Percentiles rank a stretch among this genome's conserved stretches.
phyloP scores from a whole-genome alignment of 148 eudicot genomes.

The Gaultheria prostrata region DNA sequence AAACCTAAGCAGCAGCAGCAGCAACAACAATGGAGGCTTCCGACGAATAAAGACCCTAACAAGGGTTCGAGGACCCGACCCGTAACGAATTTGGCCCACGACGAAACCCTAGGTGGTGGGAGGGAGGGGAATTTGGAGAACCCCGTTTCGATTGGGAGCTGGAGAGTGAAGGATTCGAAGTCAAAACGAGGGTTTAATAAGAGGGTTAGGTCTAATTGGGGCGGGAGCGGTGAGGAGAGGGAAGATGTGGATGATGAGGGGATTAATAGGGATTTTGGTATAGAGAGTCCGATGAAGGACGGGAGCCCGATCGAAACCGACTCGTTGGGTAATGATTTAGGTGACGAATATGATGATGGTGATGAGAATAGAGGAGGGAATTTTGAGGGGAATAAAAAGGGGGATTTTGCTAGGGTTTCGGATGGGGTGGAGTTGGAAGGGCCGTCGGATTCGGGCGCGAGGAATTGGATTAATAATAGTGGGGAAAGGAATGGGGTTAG shows the following conservation, averaged over 20 bases:
- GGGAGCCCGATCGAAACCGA: conserved; percentile 33
- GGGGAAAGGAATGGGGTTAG: conserved; percentile 47
- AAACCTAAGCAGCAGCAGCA: conserved; percentile 28
- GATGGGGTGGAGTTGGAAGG: conserved; percentile 38
- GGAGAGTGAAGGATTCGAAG: conserved; percentile 18
- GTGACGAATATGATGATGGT: neutral
- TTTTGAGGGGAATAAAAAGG: conserved; percentile 29
- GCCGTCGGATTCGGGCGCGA: conserved; percentile 25
- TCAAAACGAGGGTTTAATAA: conserved; percentile 12
- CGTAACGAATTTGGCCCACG: neutral
- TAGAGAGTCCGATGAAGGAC: conserved; percentile 39
- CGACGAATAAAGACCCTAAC: neutral
- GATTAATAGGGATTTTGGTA: conserved; percentile 37
- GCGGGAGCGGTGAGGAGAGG: conserved; percentile 19
- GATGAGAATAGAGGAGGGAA: conserved; percentile 25
- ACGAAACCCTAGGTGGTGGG: conserved; percentile 9
- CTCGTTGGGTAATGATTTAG: conserved; percentile 29
- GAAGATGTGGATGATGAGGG: conserved; percentile 28
- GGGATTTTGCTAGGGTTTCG: conserved; percentile 31
- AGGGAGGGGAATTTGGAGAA: conserved; percentile 15
- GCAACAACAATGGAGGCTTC: conserved; percentile 6
- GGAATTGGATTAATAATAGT: conserved; percentile 22
- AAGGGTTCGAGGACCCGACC: conserved; percentile 14
- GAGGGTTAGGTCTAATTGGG: conserved; percentile 20
- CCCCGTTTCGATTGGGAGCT: conserved; percentile 11